phyloP scores from a whole-genome alignment of 176 grass and related monocot genomes.

The Thinopyrum elongatum region DNA sequence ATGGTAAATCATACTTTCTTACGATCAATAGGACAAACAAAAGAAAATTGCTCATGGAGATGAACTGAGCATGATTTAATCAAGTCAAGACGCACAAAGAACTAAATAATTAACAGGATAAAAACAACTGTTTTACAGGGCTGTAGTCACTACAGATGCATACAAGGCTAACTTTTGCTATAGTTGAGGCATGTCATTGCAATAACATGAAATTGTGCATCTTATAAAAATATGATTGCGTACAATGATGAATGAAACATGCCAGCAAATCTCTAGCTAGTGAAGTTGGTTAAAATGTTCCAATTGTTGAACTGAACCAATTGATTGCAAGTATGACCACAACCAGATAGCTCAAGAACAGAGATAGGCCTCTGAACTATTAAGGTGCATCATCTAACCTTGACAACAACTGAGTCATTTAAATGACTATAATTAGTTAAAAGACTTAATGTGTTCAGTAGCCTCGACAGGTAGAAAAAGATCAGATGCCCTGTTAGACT shows the following conservation, averaged over 20 bases:
- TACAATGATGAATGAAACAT: neutral
- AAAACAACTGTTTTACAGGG: neutral
- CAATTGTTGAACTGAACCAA: conserved; percentile 27
- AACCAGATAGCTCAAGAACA: neutral
- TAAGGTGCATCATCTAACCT: conserved; percentile 9
- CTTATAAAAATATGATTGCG: conserved; percentile 1
- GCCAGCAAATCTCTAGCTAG: conserved; percentile 17
- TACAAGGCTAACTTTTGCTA: neutral
- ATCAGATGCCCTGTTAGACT: neutral
- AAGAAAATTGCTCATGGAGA: neutral
- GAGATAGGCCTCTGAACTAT: neutral
- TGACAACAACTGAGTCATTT: neutral
- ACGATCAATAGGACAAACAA: neutral
- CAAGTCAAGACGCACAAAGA: conserved; percentile 20
- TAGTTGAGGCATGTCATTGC: neutral
- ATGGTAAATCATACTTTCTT: conserved; percentile 4
- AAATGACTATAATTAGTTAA: neutral
- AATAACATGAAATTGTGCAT: conserved; percentile 2
- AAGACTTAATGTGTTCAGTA: conserved; percentile 5
- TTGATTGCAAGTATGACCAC: conserved; percentile 26
- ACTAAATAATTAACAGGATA: neutral
- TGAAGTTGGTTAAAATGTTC: conserved; percentile 21
- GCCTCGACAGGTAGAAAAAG: neutral
- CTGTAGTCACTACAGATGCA: neutral
- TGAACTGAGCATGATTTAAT: conserved; percentile 18